These are phyloP conservation scores for Leccinum pallidistipes DNA, from an alignment of 1,284 basidiomycete genomes.

Conservation along the genomic window DNA sequence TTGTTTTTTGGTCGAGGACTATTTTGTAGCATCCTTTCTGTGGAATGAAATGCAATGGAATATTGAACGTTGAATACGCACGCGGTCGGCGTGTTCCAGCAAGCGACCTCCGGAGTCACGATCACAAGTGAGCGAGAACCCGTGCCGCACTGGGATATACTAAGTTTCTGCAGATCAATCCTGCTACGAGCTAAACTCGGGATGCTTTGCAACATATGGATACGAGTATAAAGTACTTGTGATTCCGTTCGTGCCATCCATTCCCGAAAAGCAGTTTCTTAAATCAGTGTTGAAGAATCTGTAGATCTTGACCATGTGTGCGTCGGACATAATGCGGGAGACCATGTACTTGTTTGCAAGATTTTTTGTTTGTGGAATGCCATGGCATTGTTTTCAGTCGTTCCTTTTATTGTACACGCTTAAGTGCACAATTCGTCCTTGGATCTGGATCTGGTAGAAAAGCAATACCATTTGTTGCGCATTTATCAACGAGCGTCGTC, in stretches of 20 bases:
- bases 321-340: constrained; percentile 8
- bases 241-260: constrained; percentile 7
- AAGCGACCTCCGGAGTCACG: constrained; percentile 61
- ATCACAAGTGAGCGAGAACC: constrained; percentile 30
- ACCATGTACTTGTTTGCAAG: not conserved
- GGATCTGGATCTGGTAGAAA: constrained; percentile 6
- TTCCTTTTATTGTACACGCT: constrained; percentile 24
- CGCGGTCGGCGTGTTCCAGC: constrained; percentile 43
- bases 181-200: constrained; percentile 33
- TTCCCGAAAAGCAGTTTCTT: constrained; percentile 60
- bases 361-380: not conserved
- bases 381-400: constrained; percentile 16
- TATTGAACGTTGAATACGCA: too few relatives aligned
- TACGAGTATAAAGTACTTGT: constrained; percentile 48
- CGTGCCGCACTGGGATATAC: not conserved
- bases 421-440: constrained; percentile 5
- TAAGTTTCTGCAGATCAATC: constrained; percentile 28
- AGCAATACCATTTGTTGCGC: constrained; percentile 2
- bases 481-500: not conserved
- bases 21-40: too few relatives aligned
- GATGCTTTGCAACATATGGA: constrained; percentile 50
- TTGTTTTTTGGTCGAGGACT: too few relatives aligned
- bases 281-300: constrained; percentile 46
- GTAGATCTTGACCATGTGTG: constrained; percentile 9
- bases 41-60: too few relatives aligned